A percentile compares a stretch with the other conserved stretches of the same genome.
Evolutionary conservation across 805 yeast species (phyloP).

Genomic region (Schizosaccharomyces cryophilus): DNA sequence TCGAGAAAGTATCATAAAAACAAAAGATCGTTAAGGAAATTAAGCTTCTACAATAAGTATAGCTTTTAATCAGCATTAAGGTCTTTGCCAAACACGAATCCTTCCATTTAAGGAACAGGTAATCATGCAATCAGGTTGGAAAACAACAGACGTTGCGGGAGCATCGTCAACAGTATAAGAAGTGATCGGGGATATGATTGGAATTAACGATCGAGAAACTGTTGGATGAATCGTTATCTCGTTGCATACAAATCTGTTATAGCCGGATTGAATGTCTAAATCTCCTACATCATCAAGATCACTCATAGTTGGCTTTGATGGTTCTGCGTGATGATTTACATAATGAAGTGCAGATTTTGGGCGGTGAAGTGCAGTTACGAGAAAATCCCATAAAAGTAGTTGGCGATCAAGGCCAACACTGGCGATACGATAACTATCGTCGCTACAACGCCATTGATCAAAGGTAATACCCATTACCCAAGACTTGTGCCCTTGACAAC

Average conservation of each 20-base stretch:
- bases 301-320: not conserved
- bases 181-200: not conserved
- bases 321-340: not conserved
- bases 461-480: conserved; percentile 26
- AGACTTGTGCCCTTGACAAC: conserved; percentile 27
- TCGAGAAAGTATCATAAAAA: too few species aligned
- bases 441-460: conserved; percentile 18
- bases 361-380: conserved; percentile 19
- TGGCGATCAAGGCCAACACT: conserved; percentile 33
- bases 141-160: not conserved
- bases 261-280: not conserved
- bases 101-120: not conserved
- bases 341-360: conserved; percentile 4
- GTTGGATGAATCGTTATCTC: not conserved
- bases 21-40: too few species aligned
- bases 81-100: not conserved
- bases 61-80: not conserved
- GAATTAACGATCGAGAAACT: not conserved
- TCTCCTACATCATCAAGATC: not conserved
- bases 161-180: not conserved
- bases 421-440: conserved; percentile 23
- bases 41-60: too few species aligned
- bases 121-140: not conserved
- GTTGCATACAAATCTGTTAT: not conserved
- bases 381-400: conserved; percentile 29